Evolutionary conservation across 495 filamentous ascomycete species (phyloP).

Genomic region (Daldinia grandis): DNA sequence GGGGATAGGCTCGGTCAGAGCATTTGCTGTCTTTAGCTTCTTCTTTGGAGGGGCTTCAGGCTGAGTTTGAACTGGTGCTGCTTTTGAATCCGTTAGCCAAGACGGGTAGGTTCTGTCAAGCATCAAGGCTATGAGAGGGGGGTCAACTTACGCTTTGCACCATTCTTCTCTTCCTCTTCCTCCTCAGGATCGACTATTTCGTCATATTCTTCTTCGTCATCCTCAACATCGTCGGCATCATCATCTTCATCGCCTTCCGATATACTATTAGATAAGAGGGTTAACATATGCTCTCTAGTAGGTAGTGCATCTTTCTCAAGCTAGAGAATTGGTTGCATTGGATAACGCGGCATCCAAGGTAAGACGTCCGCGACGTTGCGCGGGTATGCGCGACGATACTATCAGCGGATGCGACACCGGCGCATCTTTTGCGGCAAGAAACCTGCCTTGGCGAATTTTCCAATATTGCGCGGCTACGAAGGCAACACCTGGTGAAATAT

Average conservation of each 20-base stretch:
- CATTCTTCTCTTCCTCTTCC: slow-evolving; percentile 40
- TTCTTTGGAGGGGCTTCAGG: slow-evolving; percentile 58
- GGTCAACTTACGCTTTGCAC: slow-evolving; percentile 43
- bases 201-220: slow-evolving; percentile 50
- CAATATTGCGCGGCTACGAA: neutral
- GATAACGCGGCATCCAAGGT: neutral
- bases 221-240: slow-evolving; percentile 52
- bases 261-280: slow-evolving; percentile 23
- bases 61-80: slow-evolving; percentile 22
- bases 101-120: neutral
- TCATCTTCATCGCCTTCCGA: slow-evolving; percentile 50
- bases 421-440: slow-evolving; percentile 35
- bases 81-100: slow-evolving; percentile 24
- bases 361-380: slow-evolving; percentile 41
- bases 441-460: slow-evolving; percentile 5
- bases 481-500: slow-evolving; percentile 9
- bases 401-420: slow-evolving; percentile 18
- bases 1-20: slow-evolving; percentile 41
- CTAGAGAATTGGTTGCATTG: neutral
- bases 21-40: slow-evolving; percentile 54
- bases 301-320: neutral
- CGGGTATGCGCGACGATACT: slow-evolving; percentile 19
- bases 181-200: slow-evolving; percentile 44
- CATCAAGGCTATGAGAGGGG: neutral
- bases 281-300: slow-evolving; percentile 14